A percentile compares a stretch with the other conserved stretches of the same genome.
Evolutionary conservation across 2,329 filamentous ascomycete species (phyloP).

Genomic region (Metarhizium album): DNA sequence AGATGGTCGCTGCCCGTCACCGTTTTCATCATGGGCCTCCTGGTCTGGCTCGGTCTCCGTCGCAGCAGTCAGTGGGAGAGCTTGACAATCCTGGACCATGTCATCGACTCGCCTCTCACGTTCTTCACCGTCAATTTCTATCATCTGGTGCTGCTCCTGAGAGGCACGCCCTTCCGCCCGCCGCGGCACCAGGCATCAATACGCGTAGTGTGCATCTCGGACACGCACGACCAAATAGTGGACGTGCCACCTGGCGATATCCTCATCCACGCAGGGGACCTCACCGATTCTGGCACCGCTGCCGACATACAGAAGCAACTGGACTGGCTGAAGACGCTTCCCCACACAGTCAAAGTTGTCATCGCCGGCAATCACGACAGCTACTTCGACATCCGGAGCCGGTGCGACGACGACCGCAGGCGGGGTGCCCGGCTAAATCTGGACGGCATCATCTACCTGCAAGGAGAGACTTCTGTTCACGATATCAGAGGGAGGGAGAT

Average conservation of each 20-base stretch:
- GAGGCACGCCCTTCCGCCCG: conserved; percentile 52
- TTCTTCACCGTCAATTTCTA: conserved; percentile 53
- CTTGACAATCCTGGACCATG: conserved; percentile 46
- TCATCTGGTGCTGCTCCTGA: conserved; percentile 52
- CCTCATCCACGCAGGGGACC: conserved; percentile 81
- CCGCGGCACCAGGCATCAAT: conserved; percentile 46
- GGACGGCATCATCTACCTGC: conserved; percentile 62
- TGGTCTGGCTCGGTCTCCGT: conserved; percentile 35
- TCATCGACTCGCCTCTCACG: conserved; percentile 59
- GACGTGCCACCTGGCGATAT: conserved; percentile 66
- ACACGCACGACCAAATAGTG: conserved; percentile 64
- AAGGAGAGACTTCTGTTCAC: conserved; percentile 55
- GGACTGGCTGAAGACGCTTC: conserved; percentile 66
- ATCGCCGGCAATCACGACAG: conserved; percentile 85
- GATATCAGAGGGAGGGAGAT: conserved; percentile 47
- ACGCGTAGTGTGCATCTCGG: conserved; percentile 77
- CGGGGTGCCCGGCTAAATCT: conserved; percentile 47
- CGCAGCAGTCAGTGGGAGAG: conserved; percentile 36
- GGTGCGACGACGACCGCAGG: conserved; percentile 44
- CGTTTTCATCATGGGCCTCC: conserved; percentile 29
- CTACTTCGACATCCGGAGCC: conserved; percentile 62
- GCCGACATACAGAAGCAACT: conserved; percentile 71
- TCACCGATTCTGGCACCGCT: conserved; percentile 62
- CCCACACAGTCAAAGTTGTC: conserved; percentile 70
- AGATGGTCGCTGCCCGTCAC: background rate